phyloP scores from a whole-genome alignment of 2,329 filamentous ascomycete genomes.

The Aspergillus tanneri region DNA sequence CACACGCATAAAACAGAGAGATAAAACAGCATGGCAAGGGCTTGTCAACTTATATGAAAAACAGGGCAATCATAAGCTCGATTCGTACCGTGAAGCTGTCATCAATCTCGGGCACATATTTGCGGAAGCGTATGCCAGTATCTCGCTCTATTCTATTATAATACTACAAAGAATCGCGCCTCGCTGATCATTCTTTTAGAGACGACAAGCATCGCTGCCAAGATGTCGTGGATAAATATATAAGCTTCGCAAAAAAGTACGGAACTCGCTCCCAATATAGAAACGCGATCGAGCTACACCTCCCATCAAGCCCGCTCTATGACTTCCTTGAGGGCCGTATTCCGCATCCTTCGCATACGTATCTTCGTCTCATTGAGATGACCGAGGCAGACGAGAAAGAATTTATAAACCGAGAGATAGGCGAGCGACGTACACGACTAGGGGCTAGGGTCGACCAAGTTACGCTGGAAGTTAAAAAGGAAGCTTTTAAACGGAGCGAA shows the following conservation, averaged over 20 bases:
- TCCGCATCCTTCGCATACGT: slow-evolving; percentile 75
- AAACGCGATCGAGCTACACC: slow-evolving; percentile 69
- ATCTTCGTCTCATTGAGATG: slow-evolving; percentile 77
- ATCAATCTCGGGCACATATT: slow-evolving; percentile 74
- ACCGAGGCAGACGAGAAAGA: slow-evolving; percentile 84
- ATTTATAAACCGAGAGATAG: slow-evolving; percentile 84
- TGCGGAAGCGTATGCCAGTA: slow-evolving; percentile 55
- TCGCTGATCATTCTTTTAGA: slow-evolving; percentile 31
- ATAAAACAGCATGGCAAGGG: slow-evolving; percentile 88
- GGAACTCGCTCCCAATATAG: slow-evolving; percentile 74
- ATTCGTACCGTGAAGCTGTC: slow-evolving; percentile 71
- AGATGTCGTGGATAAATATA: slow-evolving; percentile 73
- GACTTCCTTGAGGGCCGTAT: slow-evolving; percentile 78
- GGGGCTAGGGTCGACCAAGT: slow-evolving; percentile 82
- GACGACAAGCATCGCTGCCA: slow-evolving; percentile 61
- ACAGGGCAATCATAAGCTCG: slow-evolving; percentile 66
- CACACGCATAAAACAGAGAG: slow-evolving; percentile 67
- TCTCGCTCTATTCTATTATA: neutral
- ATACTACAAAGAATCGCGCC: neutral
- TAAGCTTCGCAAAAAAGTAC: slow-evolving; percentile 68
- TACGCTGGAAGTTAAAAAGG: slow-evolving; percentile 79
- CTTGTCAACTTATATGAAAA: slow-evolving; percentile 82
- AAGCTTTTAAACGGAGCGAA: slow-evolving; percentile 72
- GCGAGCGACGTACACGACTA: slow-evolving; percentile 80
- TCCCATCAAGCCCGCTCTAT: slow-evolving; percentile 81